Evolutionary conservation across 768 basidiomycete species (phyloP), one percentile per base, ranked within the genome.

Genomic region (Kwoniella europaea): DNA sequence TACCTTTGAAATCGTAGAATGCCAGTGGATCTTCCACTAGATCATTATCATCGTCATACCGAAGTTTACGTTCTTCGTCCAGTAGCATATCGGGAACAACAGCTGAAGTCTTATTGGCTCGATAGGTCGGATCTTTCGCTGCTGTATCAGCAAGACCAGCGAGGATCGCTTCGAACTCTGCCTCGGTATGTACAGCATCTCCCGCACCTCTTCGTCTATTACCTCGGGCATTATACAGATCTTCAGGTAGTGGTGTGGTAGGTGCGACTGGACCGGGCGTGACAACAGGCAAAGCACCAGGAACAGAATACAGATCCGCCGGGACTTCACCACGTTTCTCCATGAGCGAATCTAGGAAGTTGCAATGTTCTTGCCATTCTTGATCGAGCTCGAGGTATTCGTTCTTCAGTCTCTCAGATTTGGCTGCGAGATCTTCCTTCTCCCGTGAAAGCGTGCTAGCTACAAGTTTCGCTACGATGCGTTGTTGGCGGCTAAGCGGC

Each of bases 81-180:
- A 70, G 20, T 1, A 77, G 64, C 93, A 97, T 94, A 81, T 98
- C 94, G 1, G 95, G 95, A 43, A 97, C 91, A 61, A 85, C 88
- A 18, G 95, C 95, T 43, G 93, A 88, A 72, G 97, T 97, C 72
- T 89, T 87, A 65, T 89, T 85, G 4, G 93, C 92, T n/a, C 97
- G 89, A 71, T 92, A 89, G 73, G 89, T 91, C 0, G 95, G 93
- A 83, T 98, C 94, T 53, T 91, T 92, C 41, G 92, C 89, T 70
- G 96, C 94, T 73, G 96, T 93, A 75, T 91, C 91, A 27, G 93
- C 94, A 52, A 97, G 86, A 78, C 91, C 92, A n/a, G 93, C 93
- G 68, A 98, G 91, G 79, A 98, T 94, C 84, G 94, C 93, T 78
- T 97, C 92, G 89, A 97, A 94, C 86, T 98, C 96, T 67, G 96